Evolutionary conservation across 768 basidiomycete species (phyloP).

Genomic region (Russula virescens): DNA sequence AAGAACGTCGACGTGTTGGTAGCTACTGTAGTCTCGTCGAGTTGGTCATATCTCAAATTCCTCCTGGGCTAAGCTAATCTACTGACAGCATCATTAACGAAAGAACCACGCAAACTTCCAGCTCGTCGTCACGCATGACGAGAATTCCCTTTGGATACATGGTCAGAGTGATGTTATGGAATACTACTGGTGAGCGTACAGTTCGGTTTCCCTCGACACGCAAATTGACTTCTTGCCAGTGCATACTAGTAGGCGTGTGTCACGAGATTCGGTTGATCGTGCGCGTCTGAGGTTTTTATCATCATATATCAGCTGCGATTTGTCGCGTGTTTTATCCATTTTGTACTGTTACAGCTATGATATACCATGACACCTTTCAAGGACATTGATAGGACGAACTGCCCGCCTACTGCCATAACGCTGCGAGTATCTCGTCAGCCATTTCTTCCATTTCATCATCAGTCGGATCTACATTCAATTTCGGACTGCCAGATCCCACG

Average conservation of each 20-base stretch:
- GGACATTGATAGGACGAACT: too few relatives aligned
- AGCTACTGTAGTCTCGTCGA: constrained; percentile 83
- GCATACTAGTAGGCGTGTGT: constrained; percentile 80
- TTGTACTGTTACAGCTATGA: neutral
- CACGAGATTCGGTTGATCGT: constrained; percentile 31
- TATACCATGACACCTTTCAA: too few relatives aligned
- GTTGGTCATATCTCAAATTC: constrained; percentile 42
- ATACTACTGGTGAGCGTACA: constrained; percentile 70
- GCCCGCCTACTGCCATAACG: too few relatives aligned
- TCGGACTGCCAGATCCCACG: too few relatives aligned
- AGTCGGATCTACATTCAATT: too few relatives aligned
- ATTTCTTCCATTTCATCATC: too few relatives aligned
- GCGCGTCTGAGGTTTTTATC: too few relatives aligned
- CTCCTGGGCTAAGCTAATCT: constrained; percentile 9
- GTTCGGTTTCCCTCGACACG: neutral
- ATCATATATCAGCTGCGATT: neutral
- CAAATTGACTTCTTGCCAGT: too few relatives aligned
- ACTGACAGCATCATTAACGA: constrained; percentile 78
- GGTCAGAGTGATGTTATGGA: constrained; percentile 92
- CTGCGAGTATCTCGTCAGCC: too few relatives aligned
- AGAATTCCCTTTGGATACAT: constrained; percentile 85
- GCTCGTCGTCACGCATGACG: constrained; percentile 95
- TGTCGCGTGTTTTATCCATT: neutral
- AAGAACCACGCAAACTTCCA: constrained; percentile 90
- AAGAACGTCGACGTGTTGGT: constrained; percentile 96